phyloP scores from a whole-genome alignment of 306 rosid genomes.

The Senna siamea region DNA sequence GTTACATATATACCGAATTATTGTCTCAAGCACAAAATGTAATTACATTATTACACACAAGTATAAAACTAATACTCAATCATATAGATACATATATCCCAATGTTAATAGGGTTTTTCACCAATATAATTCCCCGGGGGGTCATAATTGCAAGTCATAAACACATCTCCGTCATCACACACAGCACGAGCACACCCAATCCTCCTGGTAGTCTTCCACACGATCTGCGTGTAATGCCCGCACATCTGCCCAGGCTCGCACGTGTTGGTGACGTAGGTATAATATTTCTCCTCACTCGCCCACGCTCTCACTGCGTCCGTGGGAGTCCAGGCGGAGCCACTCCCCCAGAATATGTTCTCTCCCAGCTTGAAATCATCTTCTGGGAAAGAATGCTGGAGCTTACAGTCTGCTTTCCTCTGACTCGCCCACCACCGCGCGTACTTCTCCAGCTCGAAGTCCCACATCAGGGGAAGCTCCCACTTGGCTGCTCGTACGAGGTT shows the following conservation, averaged over 20 bases:
- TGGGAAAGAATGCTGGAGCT: slow-evolving; percentile 76
- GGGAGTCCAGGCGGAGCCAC: slow-evolving; percentile 76
- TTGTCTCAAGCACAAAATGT: background rate
- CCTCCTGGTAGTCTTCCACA: slow-evolving; percentile 72
- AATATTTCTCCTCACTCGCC: slow-evolving; percentile 75
- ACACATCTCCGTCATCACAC: slow-evolving; percentile 78
- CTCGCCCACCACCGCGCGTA: slow-evolving; percentile 89
- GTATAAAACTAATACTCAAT: too few relatives aligned
- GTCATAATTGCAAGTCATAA: slow-evolving; percentile 88
- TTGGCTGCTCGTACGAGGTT: slow-evolving; percentile 71
- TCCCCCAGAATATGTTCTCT: slow-evolving; percentile 87
- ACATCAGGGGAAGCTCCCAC: slow-evolving; percentile 66
- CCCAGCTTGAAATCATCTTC: slow-evolving; percentile 75
- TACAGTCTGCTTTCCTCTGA: slow-evolving; percentile 67
- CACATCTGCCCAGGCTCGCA: slow-evolving; percentile 78
- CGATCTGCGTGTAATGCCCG: slow-evolving; percentile 89
- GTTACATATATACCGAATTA: background rate
- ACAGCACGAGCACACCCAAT: slow-evolving; percentile 79
- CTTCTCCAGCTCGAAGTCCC: slow-evolving; percentile 72
- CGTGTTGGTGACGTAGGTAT: slow-evolving; percentile 55
- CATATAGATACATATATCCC: too few relatives aligned
- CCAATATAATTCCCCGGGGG: slow-evolving; percentile 82
- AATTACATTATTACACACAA: too few relatives aligned
- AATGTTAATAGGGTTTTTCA: slow-evolving; percentile 59
- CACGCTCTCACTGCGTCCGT: slow-evolving; percentile 69